phyloP scores from a whole-genome alignment of 1,139 yeast species.

The Geotrichum macrosporum region DNA sequence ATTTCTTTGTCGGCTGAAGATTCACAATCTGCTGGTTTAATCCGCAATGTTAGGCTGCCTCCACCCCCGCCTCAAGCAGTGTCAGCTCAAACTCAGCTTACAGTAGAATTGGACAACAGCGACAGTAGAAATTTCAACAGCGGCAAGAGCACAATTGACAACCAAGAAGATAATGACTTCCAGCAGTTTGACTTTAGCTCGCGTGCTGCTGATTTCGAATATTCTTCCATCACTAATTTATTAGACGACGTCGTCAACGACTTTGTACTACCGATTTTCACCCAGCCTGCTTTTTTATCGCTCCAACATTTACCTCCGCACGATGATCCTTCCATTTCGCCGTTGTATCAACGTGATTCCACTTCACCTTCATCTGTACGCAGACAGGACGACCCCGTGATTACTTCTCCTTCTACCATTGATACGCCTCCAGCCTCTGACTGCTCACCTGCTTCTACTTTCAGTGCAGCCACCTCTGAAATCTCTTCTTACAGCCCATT shows the following conservation, averaged over 20 bases:
- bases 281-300: not conserved
- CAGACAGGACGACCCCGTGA: not conserved
- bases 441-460: constrained; percentile 11
- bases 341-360: constrained; percentile 1
- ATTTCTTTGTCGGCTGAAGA: not conserved
- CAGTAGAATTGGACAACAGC: not conserved
- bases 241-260: constrained; percentile 9
- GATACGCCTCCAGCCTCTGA: constrained; percentile 15
- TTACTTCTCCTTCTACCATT: constrained; percentile 1
- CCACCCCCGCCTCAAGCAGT: constrained; percentile 10
- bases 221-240: constrained; percentile 19
- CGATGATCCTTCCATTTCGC: not conserved
- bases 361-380: not conserved
- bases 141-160: not conserved
- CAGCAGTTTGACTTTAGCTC: constrained; percentile 20
- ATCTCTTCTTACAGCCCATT: not conserved
- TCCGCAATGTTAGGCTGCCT: constrained; percentile 1
- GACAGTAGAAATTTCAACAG: not conserved
- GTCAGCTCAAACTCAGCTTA: not conserved
- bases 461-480: not conserved
- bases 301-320: not conserved
- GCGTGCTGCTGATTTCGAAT: constrained; percentile 20
- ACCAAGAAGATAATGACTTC: no score
- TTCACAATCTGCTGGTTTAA: no score
- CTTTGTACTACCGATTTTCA: constrained; percentile 6